Evolutionary conservation across 768 basidiomycete species (phyloP).

Genomic region (Chiua virens): DNA sequence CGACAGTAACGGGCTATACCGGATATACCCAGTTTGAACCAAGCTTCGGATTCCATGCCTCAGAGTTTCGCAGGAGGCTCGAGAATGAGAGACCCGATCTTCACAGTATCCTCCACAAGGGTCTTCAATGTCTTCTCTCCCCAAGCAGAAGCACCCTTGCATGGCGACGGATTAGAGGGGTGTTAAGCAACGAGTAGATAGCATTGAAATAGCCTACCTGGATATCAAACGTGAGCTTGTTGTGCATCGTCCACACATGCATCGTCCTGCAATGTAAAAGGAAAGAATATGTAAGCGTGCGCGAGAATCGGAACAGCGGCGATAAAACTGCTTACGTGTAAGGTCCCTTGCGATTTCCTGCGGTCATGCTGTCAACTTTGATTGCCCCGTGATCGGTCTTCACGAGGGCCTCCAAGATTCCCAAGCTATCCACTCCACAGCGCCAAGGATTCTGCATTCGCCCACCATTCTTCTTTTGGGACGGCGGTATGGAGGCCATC

Average conservation of each 20-base stretch:
- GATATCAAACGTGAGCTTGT: slow-evolving; percentile 14
- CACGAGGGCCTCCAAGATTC: slow-evolving; percentile 9
- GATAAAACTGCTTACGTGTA: slow-evolving; percentile 3
- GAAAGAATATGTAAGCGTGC: too few species aligned
- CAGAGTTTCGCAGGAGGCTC: not conserved
- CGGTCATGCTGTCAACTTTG: not conserved
- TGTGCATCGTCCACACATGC: slow-evolving; percentile 21
- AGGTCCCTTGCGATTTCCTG: slow-evolving; percentile 12
- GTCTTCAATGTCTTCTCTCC: slow-evolving; percentile 13
- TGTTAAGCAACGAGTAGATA: too few species aligned
- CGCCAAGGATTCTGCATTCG: not conserved
- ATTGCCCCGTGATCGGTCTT: slow-evolving; percentile 4
- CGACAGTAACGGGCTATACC: too few species aligned
- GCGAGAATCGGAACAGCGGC: not conserved
- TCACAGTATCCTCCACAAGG: slow-evolving; percentile 14
- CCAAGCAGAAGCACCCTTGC: slow-evolving; percentile 20
- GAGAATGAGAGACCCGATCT: slow-evolving; percentile 14
- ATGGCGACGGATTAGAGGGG: too few species aligned
- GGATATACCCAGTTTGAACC: too few species aligned
- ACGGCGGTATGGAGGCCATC: not conserved
- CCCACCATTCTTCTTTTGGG: not conserved
- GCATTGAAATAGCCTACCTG: slow-evolving; percentile 4
- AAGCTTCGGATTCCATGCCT: too few species aligned
- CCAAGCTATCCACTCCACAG: slow-evolving; percentile 15
- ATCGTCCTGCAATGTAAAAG: not conserved